Conservation (phyloP, 2,329 filamentous ascomycete species). For the Sordariomycetes sp. region DNA sequence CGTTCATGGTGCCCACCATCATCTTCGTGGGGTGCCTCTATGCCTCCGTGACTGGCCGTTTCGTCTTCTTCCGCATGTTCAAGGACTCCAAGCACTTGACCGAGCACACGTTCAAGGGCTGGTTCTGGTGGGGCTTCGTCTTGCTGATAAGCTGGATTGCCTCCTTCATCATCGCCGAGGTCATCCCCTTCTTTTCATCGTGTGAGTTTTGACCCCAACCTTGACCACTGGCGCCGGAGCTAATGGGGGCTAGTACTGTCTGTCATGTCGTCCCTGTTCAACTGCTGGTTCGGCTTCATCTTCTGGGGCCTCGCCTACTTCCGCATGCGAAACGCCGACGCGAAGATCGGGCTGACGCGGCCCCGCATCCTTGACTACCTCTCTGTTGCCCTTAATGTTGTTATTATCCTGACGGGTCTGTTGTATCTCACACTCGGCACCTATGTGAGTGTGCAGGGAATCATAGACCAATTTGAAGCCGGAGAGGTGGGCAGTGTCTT, state of each 20-base stretch:
- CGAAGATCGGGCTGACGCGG: constrained; percentile 45
- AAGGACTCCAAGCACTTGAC: constrained; percentile 68
- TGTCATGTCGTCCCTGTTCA: constrained; percentile 79
- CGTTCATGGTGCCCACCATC: constrained; percentile 90
- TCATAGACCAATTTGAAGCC: constrained; percentile 59
- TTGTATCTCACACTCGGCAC: constrained; percentile 76
- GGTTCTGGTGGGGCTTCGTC: constrained; percentile 68
- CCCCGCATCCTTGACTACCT: constrained; percentile 34
- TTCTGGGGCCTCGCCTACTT: constrained; percentile 84
- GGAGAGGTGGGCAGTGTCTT: constrained; percentile 62
- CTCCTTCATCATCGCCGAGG: constrained; percentile 86
- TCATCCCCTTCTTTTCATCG: constrained; percentile 85
- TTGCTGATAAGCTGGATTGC: constrained; percentile 62
- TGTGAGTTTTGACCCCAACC: background rate
- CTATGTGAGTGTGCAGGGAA: constrained; percentile 66
- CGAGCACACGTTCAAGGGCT: constrained; percentile 72
- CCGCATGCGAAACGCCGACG: constrained; percentile 45
- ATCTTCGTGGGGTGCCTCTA: constrained; percentile 89
- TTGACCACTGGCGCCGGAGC: background rate
- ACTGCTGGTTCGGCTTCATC: constrained; percentile 91
- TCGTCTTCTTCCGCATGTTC: constrained; percentile 87
- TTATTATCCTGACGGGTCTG: constrained; percentile 65
- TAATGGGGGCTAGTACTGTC: constrained; percentile 31
- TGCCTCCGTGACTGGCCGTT: constrained; percentile 79
- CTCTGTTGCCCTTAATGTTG: constrained; percentile 57